These are phyloP conservation scores for Flaveria ramosissima DNA, from an alignment of 129 eudicot genomes.

Conservation along the genomic window DNA sequence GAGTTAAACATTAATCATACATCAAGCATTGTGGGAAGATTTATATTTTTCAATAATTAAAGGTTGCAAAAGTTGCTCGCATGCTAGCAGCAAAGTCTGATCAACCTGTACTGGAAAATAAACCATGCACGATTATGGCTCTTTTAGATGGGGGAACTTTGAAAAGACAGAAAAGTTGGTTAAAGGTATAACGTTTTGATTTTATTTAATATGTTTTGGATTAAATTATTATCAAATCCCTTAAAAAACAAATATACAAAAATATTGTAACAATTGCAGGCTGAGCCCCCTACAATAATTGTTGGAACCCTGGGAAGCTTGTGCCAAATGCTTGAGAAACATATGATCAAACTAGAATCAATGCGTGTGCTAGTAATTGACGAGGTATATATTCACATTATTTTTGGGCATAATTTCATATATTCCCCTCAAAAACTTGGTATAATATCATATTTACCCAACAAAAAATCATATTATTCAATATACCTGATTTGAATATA, in stretches of 20 bases:
- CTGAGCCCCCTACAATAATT: conserved; percentile 87
- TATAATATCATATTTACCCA: background rate
- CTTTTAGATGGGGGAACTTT: conserved; percentile 95
- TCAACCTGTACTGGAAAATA: conserved; percentile 48
- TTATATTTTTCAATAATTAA: background rate
- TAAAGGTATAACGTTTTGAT: conserved; percentile 53
- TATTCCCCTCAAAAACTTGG: background rate
- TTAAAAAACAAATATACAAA: background rate
- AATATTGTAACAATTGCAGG: conserved; percentile 40
- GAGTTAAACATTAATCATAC: background rate
- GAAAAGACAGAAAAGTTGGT: conserved; percentile 89
- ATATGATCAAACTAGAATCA: conserved; percentile 61
- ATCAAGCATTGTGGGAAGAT: conserved; percentile 17
- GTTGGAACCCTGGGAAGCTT: conserved; percentile 84
- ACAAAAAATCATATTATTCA: background rate
- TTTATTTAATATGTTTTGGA: conserved; percentile 3
- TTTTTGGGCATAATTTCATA: background rate
- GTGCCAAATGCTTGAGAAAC: conserved; percentile 86
- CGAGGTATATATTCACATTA: conserved; percentile 52
- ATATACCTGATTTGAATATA: background rate
- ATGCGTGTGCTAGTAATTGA: conserved; percentile 77
- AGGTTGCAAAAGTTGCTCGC: conserved; percentile 97
- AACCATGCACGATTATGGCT: conserved; percentile 82
- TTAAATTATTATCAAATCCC: conserved; percentile 10
- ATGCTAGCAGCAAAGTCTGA: conserved; percentile 62